Conservation (phyloP, 2,329 filamentous ascomycete genomes). For the Alternaria ethzedia region DNA sequence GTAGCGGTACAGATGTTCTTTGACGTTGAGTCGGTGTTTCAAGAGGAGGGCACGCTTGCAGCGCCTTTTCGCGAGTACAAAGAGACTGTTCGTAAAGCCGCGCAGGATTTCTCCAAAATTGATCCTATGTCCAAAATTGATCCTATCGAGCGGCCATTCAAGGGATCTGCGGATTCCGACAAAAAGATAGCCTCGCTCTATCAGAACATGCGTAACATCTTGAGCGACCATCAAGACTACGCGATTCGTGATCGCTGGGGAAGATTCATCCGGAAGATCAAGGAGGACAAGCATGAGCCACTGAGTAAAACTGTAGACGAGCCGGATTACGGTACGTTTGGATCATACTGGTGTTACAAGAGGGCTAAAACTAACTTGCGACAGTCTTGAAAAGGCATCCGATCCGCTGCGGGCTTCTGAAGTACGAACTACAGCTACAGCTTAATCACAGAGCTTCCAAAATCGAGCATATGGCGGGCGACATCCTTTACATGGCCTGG, state of each 20-base stretch:
- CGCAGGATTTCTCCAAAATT: too few relatives aligned
- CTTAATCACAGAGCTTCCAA: background rate
- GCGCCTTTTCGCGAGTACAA: background rate
- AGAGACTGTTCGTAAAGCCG: background rate
- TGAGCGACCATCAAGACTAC: background rate
- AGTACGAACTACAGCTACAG: background rate
- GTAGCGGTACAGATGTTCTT: background rate
- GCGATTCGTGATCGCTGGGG: background rate
- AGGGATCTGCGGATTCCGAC: background rate
- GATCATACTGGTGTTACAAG: background rate
- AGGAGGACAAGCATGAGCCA: background rate
- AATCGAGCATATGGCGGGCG: background rate
- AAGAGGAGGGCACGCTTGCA: background rate
- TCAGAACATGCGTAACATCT: background rate
- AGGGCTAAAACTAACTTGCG: background rate
- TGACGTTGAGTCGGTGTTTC: background rate
- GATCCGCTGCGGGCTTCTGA: background rate
- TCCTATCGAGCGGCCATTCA: background rate
- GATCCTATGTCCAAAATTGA: background rate
- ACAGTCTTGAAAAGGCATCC: background rate
- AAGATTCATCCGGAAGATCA: background rate
- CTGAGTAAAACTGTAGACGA: background rate
- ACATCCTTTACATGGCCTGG: background rate
- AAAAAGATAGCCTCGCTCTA: background rate
- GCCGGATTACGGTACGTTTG: background rate